Conservation (phyloP, 2,329 filamentous ascomycete species). For the Hymenoscyphus linearis region DNA sequence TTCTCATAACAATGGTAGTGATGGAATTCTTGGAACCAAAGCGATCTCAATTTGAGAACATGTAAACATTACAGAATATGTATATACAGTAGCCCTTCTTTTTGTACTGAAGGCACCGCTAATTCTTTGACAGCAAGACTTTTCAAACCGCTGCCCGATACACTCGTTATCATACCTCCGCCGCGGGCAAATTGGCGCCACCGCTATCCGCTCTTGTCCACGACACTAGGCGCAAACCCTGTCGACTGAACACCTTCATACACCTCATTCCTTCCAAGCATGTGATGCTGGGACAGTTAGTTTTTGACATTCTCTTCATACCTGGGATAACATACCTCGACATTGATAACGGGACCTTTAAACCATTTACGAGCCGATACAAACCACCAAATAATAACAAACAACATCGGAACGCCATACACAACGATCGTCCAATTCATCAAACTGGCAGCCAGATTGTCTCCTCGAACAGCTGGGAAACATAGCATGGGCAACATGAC, state of each 20-base stretch:
- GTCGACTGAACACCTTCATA: constrained; percentile 23
- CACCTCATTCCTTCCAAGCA: constrained; percentile 26
- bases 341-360: constrained; percentile 59
- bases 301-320: constrained; percentile 5
- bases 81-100: neutral
- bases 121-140: neutral
- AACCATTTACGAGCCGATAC: constrained; percentile 60
- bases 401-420: constrained; percentile 55
- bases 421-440: constrained; percentile 66
- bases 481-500: constrained; percentile 65
- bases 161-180: constrained; percentile 11
- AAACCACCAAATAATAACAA: constrained; percentile 54
- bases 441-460: constrained; percentile 41
- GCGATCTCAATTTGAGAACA: neutral
- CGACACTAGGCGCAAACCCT: constrained; percentile 11
- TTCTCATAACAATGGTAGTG: constrained; percentile 19
- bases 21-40: constrained; percentile 13
- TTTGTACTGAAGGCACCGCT: neutral
- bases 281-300: constrained; percentile 25
- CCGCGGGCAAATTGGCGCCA: constrained; percentile 11
- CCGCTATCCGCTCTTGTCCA: constrained; percentile 20
- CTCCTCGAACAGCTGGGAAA: constrained; percentile 50
- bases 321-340: constrained; percentile 36
- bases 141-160: neutral
- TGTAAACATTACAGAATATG: neutral